Base-by-base conservation (phyloP, 1,139 yeast species). In the Yamadazyma pseudoaaseri region DNA sequence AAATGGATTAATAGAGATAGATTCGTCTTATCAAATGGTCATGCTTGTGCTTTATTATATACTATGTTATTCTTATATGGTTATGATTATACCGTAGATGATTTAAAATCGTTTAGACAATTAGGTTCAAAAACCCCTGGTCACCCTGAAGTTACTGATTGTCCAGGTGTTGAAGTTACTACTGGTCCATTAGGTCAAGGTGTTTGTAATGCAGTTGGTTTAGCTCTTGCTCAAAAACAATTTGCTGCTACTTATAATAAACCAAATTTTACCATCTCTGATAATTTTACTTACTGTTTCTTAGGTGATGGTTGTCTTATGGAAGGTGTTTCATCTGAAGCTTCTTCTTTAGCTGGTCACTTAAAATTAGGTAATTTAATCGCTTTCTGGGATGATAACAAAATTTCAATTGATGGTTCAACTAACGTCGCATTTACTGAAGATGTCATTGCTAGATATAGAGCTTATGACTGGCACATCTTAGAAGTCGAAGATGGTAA, bases 141-240 rank as follows among this genome's bases (percentile, higher is more conserved):
- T 52, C 98, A 92, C 72, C 98, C 98, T 35, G 97, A 92, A 71
- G 71, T 81, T 17, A 30, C 54, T 36, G 84, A 78, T 52, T 76
- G 77, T 47, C 90, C 95, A 38, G 98, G 97, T 60, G 81, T 89
- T 39, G 98, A 94, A 62, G 96, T 90, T 56, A 90, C 98, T 64
- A 90, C 98, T 43, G 99, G 99, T 64, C 98, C 99, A 43, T 79
- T 92, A 56, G 99, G 99, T 61, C 99, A 92, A 73, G 99, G 99
- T 81, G 78, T 92, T 54, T 76, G 85, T 55, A 90, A 90, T 62
- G 97, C 97, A 37, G 96, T 92, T 53, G 99, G 99, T 70, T 61
- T 94, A 54, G 98, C 98, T 42, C 76, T 92, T 59, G 98, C 97
- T 42, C 95, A 87, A 69, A 80, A 81, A 48, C 94, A 90, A 65